phyloP scores from a whole-genome alignment of 2,329 filamentous ascomycete genomes.

The Chrysoporthe cubensis region DNA sequence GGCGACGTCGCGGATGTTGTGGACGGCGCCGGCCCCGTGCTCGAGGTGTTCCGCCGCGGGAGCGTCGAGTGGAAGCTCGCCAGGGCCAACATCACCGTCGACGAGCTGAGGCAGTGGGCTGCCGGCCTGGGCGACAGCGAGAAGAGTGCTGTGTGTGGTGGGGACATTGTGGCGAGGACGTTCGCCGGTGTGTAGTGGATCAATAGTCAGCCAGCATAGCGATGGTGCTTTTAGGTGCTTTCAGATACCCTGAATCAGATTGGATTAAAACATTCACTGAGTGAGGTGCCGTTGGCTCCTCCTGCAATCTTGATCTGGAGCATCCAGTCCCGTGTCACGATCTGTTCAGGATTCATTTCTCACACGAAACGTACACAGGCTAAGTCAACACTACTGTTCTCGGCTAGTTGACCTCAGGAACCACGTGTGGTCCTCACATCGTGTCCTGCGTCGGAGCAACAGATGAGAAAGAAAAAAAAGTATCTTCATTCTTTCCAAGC shows the following conservation, averaged over 20 bases:
- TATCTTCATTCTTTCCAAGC: slow-evolving; percentile 8
- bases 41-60: slow-evolving; percentile 17
- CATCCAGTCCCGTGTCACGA: background rate
- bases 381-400: background rate
- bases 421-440: background rate
- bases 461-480: background rate
- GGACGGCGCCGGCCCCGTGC: background rate
- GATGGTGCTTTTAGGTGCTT: background rate
- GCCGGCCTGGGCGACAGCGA: slow-evolving; percentile 33
- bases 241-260: slow-evolving; percentile 3
- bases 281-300: background rate
- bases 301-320: background rate
- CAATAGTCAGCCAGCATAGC: slow-evolving; percentile 1
- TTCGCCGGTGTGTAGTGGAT: slow-evolving; percentile 34
- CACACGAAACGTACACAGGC: background rate
- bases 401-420: background rate
- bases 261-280: background rate
- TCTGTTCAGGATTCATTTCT: background rate
- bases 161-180: slow-evolving; percentile 35
- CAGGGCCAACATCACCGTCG: slow-evolving; percentile 35
- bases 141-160: slow-evolving; percentile 36
- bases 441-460: background rate
- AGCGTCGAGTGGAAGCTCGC: slow-evolving; percentile 31
- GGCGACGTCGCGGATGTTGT: background rate
- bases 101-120: slow-evolving; percentile 37